Conservation (phyloP, 345 rosid genomes). For the Populus davidiana region DNA sequence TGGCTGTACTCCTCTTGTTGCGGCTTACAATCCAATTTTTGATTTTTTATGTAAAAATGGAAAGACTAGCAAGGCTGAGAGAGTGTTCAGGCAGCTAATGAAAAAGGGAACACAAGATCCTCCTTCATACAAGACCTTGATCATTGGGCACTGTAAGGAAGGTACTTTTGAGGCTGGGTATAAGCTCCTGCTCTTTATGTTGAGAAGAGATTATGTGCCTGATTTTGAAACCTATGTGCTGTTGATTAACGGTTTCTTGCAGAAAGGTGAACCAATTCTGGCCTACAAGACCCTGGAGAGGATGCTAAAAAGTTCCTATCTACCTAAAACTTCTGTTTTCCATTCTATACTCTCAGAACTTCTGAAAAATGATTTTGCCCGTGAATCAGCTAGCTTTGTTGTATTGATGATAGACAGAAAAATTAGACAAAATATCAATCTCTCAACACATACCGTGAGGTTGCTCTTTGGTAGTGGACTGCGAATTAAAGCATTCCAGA, state of each 20-base stretch:
- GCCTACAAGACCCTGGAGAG: slow-evolving; percentile 55
- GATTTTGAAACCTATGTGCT: slow-evolving; percentile 54
- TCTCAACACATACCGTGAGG: slow-evolving; percentile 52
- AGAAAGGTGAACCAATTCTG: slow-evolving; percentile 52
- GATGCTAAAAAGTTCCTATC: slow-evolving; percentile 71
- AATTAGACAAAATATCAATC: slow-evolving; percentile 54
- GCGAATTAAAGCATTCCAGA: slow-evolving; percentile 49
- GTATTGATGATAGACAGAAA: slow-evolving; percentile 54
- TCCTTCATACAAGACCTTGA: slow-evolving; percentile 43
- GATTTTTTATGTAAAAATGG: slow-evolving; percentile 67
- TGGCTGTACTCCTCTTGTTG: slow-evolving; percentile 46
- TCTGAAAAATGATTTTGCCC: slow-evolving; percentile 40
- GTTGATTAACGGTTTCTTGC: slow-evolving; percentile 58
- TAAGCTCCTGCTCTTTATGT: slow-evolving; percentile 66
- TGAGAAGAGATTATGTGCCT: slow-evolving; percentile 63
- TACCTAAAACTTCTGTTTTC: slow-evolving; percentile 53
- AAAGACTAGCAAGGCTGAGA: slow-evolving; percentile 64
- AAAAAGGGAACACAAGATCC: slow-evolving; percentile 83
- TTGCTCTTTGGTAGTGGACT: slow-evolving; percentile 45
- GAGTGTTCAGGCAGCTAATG: slow-evolving; percentile 73
- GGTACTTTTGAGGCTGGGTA: slow-evolving; percentile 54
- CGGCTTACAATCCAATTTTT: slow-evolving; percentile 72
- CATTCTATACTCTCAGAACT: slow-evolving; percentile 61
- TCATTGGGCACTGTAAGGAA: slow-evolving; percentile 73
- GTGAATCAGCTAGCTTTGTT: slow-evolving; percentile 52